Evolutionary conservation across 257 asterid genomes (phyloP).

Genomic region (Solanum corneliomulleri): DNA sequence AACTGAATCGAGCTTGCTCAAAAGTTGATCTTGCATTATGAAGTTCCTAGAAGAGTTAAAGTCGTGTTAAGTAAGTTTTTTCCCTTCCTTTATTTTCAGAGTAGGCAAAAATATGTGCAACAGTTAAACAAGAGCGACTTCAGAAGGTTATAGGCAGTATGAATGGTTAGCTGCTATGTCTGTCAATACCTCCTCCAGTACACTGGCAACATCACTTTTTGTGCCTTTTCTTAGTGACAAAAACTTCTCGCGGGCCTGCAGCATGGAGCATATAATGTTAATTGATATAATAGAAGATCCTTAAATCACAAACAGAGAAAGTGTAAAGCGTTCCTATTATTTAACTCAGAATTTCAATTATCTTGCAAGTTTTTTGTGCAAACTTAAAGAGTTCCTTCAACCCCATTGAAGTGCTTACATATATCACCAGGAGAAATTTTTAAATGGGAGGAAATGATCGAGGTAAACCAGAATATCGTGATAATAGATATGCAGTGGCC

Average conservation of each 20-base stretch:
- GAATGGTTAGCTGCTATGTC: neutral
- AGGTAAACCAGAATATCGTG: neutral
- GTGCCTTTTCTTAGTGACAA: slow-evolving; percentile 91
- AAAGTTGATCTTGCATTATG: slow-evolving; percentile 82
- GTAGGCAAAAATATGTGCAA: neutral
- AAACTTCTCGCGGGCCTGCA: slow-evolving; percentile 95
- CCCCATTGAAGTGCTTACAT: neutral
- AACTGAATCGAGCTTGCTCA: slow-evolving; percentile 94
- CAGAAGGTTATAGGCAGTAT: neutral
- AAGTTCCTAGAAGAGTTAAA: slow-evolving; percentile 58
- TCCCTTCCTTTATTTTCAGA: neutral
- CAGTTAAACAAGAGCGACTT: neutral
- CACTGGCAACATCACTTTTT: slow-evolving; percentile 67
- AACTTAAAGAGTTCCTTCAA: neutral
- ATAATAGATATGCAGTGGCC: neutral
- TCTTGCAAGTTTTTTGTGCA: neutral
- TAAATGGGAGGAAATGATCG: neutral
- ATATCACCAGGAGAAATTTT: neutral
- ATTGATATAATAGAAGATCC: neutral
- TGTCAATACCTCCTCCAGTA: slow-evolving; percentile 72
- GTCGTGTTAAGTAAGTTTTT: neutral
- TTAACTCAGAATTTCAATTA: neutral
- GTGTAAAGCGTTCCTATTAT: neutral
- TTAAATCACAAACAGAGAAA: neutral
- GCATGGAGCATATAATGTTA: neutral